Percentiles rank a stretch among this genome's conserved stretches.
Conservation (phyloP, 805 yeast genomes). For the Teunomyces stri region DNA sequence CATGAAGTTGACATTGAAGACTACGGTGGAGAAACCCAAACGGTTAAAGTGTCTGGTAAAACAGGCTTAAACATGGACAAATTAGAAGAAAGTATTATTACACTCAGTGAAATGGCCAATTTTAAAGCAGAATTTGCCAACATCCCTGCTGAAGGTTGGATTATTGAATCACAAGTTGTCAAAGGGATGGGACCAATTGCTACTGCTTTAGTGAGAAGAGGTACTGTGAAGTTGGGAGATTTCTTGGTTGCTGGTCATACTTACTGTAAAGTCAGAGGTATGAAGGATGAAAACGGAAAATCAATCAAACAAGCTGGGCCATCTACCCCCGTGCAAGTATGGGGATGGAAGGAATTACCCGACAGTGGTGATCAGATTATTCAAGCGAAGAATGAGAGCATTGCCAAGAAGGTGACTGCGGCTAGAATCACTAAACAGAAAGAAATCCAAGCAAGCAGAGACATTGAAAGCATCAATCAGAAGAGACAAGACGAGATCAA, state of each 20-base stretch:
- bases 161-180: constrained; percentile 79
- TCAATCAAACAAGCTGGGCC: constrained; percentile 69
- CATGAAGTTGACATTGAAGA: constrained; percentile 85
- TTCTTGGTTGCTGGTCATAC: constrained; percentile 84
- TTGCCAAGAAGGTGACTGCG: constrained; percentile 71
- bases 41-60: constrained; percentile 81
- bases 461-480: constrained; percentile 69
- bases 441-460: constrained; percentile 55
- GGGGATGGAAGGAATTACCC: constrained; percentile 94
- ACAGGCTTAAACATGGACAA: constrained; percentile 89
- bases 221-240: constrained; percentile 67
- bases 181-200: constrained; percentile 85
- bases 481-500: constrained; percentile 55
- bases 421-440: constrained; percentile 58
- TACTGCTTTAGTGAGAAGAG: constrained; percentile 78
- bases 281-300: constrained; percentile 73
- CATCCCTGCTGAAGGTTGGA: constrained; percentile 76
- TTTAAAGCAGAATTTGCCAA: constrained; percentile 56
- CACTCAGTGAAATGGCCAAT: constrained; percentile 82
- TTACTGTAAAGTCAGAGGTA: constrained; percentile 77
- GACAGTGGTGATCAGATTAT: constrained; percentile 84
- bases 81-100: constrained; percentile 82
- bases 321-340: constrained; percentile 82
- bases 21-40: constrained; percentile 93
- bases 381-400: constrained; percentile 69